phyloP scores from a whole-genome alignment of 2,329 filamentous ascomycete genomes.

The Penicillium sp. region DNA sequence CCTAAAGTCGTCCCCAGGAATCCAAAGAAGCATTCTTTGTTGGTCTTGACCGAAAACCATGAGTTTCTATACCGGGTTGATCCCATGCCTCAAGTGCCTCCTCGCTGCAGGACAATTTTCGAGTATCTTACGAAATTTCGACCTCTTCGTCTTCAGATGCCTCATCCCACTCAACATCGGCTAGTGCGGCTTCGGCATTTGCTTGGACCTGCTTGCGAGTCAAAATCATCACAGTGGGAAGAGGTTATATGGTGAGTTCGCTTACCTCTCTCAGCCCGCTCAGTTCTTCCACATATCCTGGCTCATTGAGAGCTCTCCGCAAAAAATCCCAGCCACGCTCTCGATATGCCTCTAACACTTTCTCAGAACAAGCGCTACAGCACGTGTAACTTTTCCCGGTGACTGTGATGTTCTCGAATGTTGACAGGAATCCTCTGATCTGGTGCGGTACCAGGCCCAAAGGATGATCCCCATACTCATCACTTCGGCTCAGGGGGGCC shows the following conservation, averaged over 20 bases:
- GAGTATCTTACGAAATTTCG: conserved; percentile 19
- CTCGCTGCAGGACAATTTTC: conserved; percentile 38
- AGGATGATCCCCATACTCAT: conserved; percentile 41
- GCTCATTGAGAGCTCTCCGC: conserved; percentile 53
- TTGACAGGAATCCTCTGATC: conserved; percentile 57
- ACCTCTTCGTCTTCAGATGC: conserved; percentile 36
- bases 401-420: conserved; percentile 54
- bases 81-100: too few species aligned
- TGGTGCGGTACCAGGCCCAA: conserved; percentile 56
- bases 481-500: conserved; percentile 28
- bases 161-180: conserved; percentile 44
- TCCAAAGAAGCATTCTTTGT: conserved; percentile 85
- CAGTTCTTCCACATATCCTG: conserved; percentile 58
- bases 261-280: conserved; percentile 54
- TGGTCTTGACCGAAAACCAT: conserved; percentile 62
- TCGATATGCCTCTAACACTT: conserved; percentile 49
- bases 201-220: conserved; percentile 39
- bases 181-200: conserved; percentile 42
- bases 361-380: conserved; percentile 58
- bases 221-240: conserved; percentile 11
- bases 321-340: conserved; percentile 57
- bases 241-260: background rate
- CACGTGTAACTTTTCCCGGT: conserved; percentile 54
- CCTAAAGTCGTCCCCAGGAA: conserved; percentile 49
- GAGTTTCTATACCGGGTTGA: conserved; percentile 15